Percentiles rank a stretch among this genome's conserved stretches.
Evolutionary conservation across 352 stramenopile genomes (phyloP).

Genomic region (Globisporangium mamillatum): DNA sequence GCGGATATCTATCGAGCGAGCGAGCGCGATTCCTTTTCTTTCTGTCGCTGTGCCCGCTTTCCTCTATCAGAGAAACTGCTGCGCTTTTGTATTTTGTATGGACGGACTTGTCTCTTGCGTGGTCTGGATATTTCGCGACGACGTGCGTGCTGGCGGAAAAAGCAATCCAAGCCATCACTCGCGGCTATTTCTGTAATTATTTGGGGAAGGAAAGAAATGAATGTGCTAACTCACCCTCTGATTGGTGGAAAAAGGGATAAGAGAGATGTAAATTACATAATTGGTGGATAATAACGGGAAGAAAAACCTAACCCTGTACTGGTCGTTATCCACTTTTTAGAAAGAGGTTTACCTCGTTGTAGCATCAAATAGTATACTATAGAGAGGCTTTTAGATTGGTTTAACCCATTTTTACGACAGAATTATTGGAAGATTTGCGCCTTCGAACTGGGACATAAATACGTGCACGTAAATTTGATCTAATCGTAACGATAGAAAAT

Average conservation of each 20-base stretch:
- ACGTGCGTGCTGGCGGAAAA: not conserved
- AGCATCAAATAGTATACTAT: no score
- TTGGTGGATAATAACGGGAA: not conserved
- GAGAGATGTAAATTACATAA: not conserved
- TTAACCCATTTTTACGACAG: no score
- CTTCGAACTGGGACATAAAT: no score
- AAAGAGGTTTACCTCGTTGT: no score
- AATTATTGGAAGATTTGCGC: no score
- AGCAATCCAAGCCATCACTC: not conserved
- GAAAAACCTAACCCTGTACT: not conserved
- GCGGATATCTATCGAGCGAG: not conserved
- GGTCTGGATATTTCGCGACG: conserved; percentile 12
- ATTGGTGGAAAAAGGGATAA: not conserved
- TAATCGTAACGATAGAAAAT: no score
- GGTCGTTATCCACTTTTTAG: not conserved
- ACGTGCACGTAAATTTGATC: no score
- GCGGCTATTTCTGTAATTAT: not conserved
- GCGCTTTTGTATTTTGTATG: conserved; percentile 1
- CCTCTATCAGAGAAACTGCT: not conserved
- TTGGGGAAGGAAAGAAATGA: not conserved
- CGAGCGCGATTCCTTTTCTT: not conserved
- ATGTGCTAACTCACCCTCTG: not conserved
- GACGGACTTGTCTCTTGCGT: conserved; percentile 2
- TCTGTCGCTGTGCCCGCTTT: not conserved
- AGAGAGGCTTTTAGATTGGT: no score